These are phyloP conservation scores for Sphagnum tenellum DNA, from an alignment of 225 moss, liverwort and hornwort genomes.

Conservation along the genomic window DNA sequence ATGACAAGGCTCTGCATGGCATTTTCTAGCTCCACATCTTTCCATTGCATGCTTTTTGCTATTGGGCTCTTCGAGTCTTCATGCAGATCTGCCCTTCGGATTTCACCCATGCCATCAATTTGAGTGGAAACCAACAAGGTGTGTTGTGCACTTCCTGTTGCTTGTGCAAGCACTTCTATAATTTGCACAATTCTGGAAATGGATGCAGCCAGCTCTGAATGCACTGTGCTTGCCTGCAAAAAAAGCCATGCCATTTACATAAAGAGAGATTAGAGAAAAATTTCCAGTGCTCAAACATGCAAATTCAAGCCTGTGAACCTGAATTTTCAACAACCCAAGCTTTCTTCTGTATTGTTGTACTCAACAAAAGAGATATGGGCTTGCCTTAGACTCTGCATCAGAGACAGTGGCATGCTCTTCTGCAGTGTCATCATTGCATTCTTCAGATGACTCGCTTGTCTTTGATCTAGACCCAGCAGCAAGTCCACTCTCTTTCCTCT, in stretches of 20 bases:
- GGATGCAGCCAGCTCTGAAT: conserved; percentile 47
- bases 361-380: background rate
- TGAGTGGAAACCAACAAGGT: too few species aligned
- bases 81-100: background rate
- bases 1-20: conserved; percentile 20
- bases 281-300: background rate
- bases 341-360: too few species aligned
- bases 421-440: conserved; percentile 11
- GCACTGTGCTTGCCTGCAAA: conserved; percentile 20
- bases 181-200: conserved; percentile 48
- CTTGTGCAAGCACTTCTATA: conserved; percentile 58
- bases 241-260: background rate
- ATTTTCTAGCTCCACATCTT: conserved; percentile 1
- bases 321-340: background rate
- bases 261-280: background rate
- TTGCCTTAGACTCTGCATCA: conserved; percentile 67
- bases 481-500: conserved; percentile 10
- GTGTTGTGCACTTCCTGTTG: conserved; percentile 31
- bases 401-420: conserved; percentile 56
- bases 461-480: conserved; percentile 18
- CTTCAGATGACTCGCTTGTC: conserved; percentile 51
- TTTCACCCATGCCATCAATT: conserved; percentile 2
- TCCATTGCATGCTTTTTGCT: background rate
- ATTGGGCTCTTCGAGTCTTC: background rate
- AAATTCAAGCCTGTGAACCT: background rate